These are phyloP conservation scores for Hymenotorrendiella dingleyae DNA, from an alignment of 2,329 filamentous ascomycete genomes.

Conservation along the genomic window DNA sequence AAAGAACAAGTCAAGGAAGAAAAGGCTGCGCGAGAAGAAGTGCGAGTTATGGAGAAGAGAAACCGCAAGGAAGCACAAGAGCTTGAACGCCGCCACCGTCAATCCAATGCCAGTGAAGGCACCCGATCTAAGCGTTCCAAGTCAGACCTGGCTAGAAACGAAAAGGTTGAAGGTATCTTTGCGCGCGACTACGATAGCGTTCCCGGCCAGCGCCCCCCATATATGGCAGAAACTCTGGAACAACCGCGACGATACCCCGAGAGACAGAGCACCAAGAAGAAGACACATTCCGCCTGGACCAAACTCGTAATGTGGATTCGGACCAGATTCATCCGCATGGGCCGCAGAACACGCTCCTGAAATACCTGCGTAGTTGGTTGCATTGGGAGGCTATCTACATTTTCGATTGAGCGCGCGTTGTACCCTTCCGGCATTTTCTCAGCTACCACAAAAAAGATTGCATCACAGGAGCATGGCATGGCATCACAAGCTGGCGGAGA, in stretches of 20 bases:
- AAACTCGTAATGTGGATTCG: slow-evolving; percentile 59
- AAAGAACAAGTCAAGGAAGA: slow-evolving; percentile 57
- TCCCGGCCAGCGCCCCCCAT: slow-evolving; percentile 6
- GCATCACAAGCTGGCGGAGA: no score
- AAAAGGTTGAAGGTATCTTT: slow-evolving; percentile 21
- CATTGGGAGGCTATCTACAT: no score
- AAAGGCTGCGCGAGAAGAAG: slow-evolving; percentile 54
- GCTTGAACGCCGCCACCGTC: slow-evolving; percentile 36
- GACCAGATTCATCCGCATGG: slow-evolving; percentile 45
- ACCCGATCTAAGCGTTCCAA: slow-evolving; percentile 37
- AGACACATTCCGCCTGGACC: slow-evolving; percentile 57
- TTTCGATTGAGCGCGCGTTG: no score
- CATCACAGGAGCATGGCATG: no score
- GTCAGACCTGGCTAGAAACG: slow-evolving; percentile 25
- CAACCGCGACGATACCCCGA: slow-evolving; percentile 3
- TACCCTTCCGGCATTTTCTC: no score
- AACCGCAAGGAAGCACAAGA: slow-evolving; percentile 50
- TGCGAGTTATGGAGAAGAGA: slow-evolving; percentile 52
- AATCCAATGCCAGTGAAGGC: slow-evolving; percentile 33
- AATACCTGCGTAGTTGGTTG: no score
- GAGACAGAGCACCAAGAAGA: slow-evolving; percentile 40
- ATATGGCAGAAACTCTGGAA: neutral
- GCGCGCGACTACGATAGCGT: slow-evolving; percentile 19
- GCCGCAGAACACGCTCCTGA: no score
- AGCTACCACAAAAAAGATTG: no score